Percentiles rank a stretch among this genome's conserved stretches.
Evolutionary conservation across 192 early-diverging fungal species (phyloP).

Genomic region (Podila clonocystis): DNA sequence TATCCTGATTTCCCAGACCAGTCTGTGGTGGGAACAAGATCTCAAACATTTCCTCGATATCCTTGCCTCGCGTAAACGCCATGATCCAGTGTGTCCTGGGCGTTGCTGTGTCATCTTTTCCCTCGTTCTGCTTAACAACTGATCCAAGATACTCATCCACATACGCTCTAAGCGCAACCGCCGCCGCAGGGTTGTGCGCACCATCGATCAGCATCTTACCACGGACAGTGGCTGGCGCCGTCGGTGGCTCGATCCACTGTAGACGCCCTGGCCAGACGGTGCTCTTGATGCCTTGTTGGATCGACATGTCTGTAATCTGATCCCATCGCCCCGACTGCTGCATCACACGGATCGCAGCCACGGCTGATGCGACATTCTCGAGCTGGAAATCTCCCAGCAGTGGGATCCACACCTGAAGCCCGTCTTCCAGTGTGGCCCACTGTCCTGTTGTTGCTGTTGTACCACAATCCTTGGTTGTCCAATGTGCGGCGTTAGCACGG

Average conservation of each 20-base stretch:
- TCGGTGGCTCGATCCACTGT: constrained; percentile 64
- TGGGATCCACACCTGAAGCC: constrained; percentile 59
- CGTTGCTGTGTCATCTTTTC: background rate
- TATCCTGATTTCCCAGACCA: constrained; percentile 55
- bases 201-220: constrained; percentile 84
- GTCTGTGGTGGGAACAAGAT: constrained; percentile 52
- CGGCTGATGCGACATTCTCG: constrained; percentile 80
- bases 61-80: constrained; percentile 77
- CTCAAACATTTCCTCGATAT: constrained; percentile 66
- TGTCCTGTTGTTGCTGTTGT: constrained; percentile 5
- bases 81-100: constrained; percentile 78
- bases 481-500: constrained; percentile 34
- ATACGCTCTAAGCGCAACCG: constrained; percentile 70
- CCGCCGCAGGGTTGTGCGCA: constrained; percentile 88
- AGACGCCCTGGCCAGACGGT: constrained; percentile 89
- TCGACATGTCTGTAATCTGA: constrained; percentile 57
- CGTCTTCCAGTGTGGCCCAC: constrained; percentile 19
- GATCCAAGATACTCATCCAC: constrained; percentile 56
- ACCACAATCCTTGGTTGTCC: constrained; percentile 6
- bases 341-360: constrained; percentile 68
- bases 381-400: constrained; percentile 84
- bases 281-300: constrained; percentile 70
- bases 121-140: background rate
- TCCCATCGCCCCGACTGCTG: background rate
- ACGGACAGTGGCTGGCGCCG: constrained; percentile 25